Conservation (phyloP, 108 stramenopile species). For the Cyclotella distinguenda region DNA sequence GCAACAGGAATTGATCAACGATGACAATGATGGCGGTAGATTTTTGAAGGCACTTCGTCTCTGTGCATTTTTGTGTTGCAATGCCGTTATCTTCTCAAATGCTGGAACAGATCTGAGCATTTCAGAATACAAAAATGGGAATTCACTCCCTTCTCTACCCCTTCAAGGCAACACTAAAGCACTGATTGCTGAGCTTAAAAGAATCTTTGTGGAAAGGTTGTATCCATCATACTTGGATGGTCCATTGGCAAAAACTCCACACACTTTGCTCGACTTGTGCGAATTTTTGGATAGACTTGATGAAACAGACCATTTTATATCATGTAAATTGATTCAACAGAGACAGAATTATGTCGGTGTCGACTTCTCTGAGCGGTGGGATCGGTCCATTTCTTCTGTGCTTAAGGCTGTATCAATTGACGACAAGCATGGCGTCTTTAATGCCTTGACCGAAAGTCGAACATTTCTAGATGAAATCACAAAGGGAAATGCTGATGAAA, state of each 20-base stretch:
- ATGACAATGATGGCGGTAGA: background rate
- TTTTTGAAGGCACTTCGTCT: constrained; percentile 13
- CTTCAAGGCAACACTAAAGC: constrained; percentile 18
- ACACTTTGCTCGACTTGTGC: constrained; percentile 8
- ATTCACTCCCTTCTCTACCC: constrained; percentile 14
- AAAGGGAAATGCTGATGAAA: background rate
- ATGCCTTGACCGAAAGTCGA: background rate
- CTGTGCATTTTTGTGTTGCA: constrained; percentile 20
- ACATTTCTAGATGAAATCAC: constrained; percentile 8
- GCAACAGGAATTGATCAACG: background rate
- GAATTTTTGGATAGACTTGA: background rate
- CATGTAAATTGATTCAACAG: constrained; percentile 14
- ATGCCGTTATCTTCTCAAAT: constrained; percentile 18
- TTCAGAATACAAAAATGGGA: background rate
- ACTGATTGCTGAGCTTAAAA: constrained; percentile 9
- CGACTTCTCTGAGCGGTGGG: background rate
- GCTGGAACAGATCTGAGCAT: constrained; percentile 10
- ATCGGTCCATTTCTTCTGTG: background rate
- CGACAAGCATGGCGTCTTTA: background rate
- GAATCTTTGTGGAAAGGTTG: background rate
- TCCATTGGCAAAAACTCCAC: background rate
- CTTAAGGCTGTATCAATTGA: constrained; percentile 9
- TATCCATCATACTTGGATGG: background rate
- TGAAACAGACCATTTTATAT: background rate
- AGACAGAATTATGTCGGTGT: background rate